phyloP scores from a whole-genome alignment of 352 stramenopile species.

The Phytophthora syringae region DNA sequence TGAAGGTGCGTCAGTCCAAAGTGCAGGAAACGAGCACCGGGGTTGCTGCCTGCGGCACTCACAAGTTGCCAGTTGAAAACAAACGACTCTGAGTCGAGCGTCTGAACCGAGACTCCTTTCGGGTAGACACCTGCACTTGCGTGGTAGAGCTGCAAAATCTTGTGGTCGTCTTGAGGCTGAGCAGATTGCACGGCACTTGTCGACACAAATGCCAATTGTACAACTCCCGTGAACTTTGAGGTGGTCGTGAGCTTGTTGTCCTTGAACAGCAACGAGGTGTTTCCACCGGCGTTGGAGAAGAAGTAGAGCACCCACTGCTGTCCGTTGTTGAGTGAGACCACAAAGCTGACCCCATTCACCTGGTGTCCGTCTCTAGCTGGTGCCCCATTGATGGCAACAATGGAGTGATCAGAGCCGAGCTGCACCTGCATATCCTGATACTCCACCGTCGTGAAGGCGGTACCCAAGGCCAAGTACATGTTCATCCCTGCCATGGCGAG shows the following conservation, averaged over 20 bases:
- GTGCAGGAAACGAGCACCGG: slow-evolving; percentile 55
- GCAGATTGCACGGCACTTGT: slow-evolving; percentile 36
- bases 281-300: slow-evolving; percentile 38
- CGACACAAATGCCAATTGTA: slow-evolving; percentile 72
- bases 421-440: slow-evolving; percentile 73
- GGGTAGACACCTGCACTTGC: slow-evolving; percentile 63
- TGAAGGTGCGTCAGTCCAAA: slow-evolving; percentile 74
- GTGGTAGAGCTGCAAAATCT: slow-evolving; percentile 66
- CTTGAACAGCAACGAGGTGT: slow-evolving; percentile 43
- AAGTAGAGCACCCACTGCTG: slow-evolving; percentile 80
- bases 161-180: slow-evolving; percentile 34
- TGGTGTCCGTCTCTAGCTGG: slow-evolving; percentile 41
- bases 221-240: slow-evolving; percentile 61
- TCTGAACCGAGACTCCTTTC: slow-evolving; percentile 23
- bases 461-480: slow-evolving; percentile 74
- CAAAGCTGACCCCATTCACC: slow-evolving; percentile 51
- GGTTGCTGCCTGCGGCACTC: slow-evolving; percentile 29
- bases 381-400: slow-evolving; percentile 64
- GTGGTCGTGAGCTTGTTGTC: slow-evolving; percentile 61
- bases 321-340: slow-evolving; percentile 77
- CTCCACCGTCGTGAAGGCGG: slow-evolving; percentile 78
- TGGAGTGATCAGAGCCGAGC: slow-evolving; percentile 67
- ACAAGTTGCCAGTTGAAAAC: slow-evolving; percentile 65
- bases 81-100: slow-evolving; percentile 51
- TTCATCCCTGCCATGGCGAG: slow-evolving; percentile 50